Percentiles rank a stretch among this genome's conserved stretches.
phyloP scores from a whole-genome alignment of 2,329 filamentous ascomycete genomes.

The Diplodia corticola region DNA sequence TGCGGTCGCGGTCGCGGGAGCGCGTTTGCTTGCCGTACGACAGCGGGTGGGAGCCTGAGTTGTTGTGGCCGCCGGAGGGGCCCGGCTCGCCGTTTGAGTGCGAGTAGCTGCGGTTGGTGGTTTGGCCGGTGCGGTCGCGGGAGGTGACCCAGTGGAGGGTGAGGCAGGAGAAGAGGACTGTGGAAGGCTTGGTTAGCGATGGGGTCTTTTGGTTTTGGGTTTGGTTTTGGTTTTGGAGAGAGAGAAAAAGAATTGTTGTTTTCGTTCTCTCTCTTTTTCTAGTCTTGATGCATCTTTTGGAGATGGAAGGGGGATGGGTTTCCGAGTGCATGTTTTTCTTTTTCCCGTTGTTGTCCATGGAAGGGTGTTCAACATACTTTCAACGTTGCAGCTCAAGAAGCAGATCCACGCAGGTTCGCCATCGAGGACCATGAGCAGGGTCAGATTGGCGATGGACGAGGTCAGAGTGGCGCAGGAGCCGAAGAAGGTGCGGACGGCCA shows the following conservation, averaged over 20 bases:
- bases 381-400: slow-evolving; percentile 11
- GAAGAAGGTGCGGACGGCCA: slow-evolving; percentile 17
- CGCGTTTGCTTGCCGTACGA: neutral
- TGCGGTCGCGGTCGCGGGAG: neutral
- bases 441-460: neutral
- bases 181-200: neutral
- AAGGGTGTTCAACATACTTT: neutral
- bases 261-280: neutral
- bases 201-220: no score
- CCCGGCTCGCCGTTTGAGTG: neutral
- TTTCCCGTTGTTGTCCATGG: neutral
- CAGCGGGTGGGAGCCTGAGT: neutral
- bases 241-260: no score
- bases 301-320: no score
- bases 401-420: slow-evolving; percentile 19
- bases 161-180: slow-evolving; percentile 11
- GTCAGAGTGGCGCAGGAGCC: slow-evolving; percentile 4
- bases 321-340: no score
- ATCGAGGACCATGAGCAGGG: neutral
- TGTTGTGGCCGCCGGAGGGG: neutral
- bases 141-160: slow-evolving; percentile 17
- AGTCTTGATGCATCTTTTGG: no score
- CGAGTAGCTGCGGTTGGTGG: slow-evolving; percentile 1
- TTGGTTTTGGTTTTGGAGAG: neutral
- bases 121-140: slow-evolving; percentile 1